Evolutionary conservation across 805 yeast species (phyloP).

Genomic region (Candida michaelii): DNA sequence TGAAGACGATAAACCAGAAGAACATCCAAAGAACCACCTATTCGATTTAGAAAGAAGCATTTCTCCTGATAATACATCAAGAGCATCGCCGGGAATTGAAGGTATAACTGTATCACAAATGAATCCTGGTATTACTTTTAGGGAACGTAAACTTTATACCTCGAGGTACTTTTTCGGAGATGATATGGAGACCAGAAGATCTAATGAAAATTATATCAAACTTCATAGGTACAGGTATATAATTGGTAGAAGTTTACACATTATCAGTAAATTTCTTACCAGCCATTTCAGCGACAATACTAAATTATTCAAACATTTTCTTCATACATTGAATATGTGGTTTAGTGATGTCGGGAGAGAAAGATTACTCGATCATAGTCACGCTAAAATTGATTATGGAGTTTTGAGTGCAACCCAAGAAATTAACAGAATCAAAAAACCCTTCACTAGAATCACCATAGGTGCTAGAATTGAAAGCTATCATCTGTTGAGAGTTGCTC

Average conservation of each 20-base stretch:
- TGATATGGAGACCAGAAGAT: constrained; percentile 44
- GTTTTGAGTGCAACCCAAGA: constrained; percentile 60
- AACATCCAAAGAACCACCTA: constrained; percentile 9
- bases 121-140: constrained; percentile 55
- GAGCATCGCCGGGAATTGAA: constrained; percentile 47
- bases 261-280: constrained; percentile 47
- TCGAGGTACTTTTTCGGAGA: constrained; percentile 66
- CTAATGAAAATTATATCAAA: constrained; percentile 29
- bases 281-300: constrained; percentile 61
- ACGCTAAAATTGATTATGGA: constrained; percentile 53
- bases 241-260: constrained; percentile 66
- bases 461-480: constrained; percentile 72
- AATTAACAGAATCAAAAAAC: constrained; percentile 62
- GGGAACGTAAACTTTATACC: constrained; percentile 62
- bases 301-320: constrained; percentile 56
- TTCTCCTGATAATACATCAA: constrained; percentile 34
- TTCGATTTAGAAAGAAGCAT: constrained; percentile 15
- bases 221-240: constrained; percentile 61
- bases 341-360: constrained; percentile 79
- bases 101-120: constrained; percentile 46
- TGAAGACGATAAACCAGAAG: constrained; percentile 5
- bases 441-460: constrained; percentile 75
- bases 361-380: constrained; percentile 55
- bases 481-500: constrained; percentile 70
- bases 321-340: constrained; percentile 72